These are phyloP conservation scores for Penicillium mononematosum DNA, from an alignment of 495 filamentous ascomycete species.

Conservation along the genomic window DNA sequence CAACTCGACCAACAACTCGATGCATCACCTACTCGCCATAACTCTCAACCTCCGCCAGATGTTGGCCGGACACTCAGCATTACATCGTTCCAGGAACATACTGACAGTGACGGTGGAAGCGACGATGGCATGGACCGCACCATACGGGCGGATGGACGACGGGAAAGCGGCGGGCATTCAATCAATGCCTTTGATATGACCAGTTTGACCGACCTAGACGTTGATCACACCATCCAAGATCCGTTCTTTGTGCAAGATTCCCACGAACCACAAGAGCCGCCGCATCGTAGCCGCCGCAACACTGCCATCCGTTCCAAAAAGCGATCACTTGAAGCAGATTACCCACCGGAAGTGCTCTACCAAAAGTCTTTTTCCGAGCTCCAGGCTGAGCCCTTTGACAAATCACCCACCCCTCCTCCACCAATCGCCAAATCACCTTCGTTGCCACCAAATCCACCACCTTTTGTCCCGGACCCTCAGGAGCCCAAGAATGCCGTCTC, in stretches of 20 bases:
- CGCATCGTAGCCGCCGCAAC: slow-evolving; percentile 18
- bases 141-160: slow-evolving; percentile 22
- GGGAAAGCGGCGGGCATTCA: slow-evolving; percentile 32
- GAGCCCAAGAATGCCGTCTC: slow-evolving; percentile 32
- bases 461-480: slow-evolving; percentile 12
- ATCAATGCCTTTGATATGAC: slow-evolving; percentile 37
- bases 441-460: slow-evolving; percentile 18
- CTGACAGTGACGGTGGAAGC: slow-evolving; percentile 26
- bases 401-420: slow-evolving; percentile 29
- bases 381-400: slow-evolving; percentile 48
- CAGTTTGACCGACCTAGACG: slow-evolving; percentile 35
- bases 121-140: slow-evolving; percentile 28
- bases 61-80: slow-evolving; percentile 23
- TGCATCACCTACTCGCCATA: slow-evolving; percentile 41
- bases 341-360: slow-evolving; percentile 41
- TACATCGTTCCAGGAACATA: slow-evolving; percentile 22
- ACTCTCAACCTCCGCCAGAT: slow-evolving; percentile 35
- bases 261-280: neutral
- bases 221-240: slow-evolving; percentile 35
- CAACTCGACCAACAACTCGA: slow-evolving; percentile 42
- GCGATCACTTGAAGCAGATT: slow-evolving; percentile 40
- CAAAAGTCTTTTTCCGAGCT: slow-evolving; percentile 45
- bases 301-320: slow-evolving; percentile 34
- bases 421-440: slow-evolving; percentile 24
- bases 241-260: slow-evolving; percentile 27